Evolutionary conservation across 2,329 filamentous ascomycete species (phyloP), one percentile per base, ranked within the genome.

Genomic region (Biscogniauxia mediterranea): DNA sequence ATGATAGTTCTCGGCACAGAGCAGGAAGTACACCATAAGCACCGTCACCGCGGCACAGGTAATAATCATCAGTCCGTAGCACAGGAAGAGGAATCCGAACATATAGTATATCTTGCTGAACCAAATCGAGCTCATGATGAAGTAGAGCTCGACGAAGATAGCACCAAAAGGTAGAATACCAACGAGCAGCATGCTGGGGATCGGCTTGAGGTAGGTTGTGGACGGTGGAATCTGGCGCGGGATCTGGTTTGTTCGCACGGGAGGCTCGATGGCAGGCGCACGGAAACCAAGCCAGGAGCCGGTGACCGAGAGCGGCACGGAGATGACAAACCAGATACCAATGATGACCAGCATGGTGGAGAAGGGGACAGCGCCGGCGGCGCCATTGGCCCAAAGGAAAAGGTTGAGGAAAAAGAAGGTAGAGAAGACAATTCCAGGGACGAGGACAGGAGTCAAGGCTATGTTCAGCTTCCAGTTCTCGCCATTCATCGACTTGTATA

Each of bases 81-180:
- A 97, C 60, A 99, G 85, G 83, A 99, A 99, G 42, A 99, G 81
- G 83, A 99, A 99, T 21, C 95, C 95, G 71, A 99, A 99, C 95
- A 99, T 99, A 84, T 99, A 99, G 83, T 99, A 99, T 68, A 99
- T 95, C 78, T 95, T 92, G 81, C 89, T 94, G 78, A 96, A 97
- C 95, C 95, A 99, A 74, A 99, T 94, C 25, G 92, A 96, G 79
- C 89, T 96, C 92, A 99, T 96, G 81, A 99, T 97, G 78, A 98
- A 98, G 83, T 97, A 98, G 2, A 99, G 87, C 79, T 99, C 95
- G 54, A 98, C 93, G 68, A 98, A 97, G 74, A 99, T 98, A 64
- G 95, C 94, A 54, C 91, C 93, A 71, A 99, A 99, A 0, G 95
- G 95, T 25, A 98, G 83, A 56, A 98, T 88, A 57, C 95, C 95